These are phyloP conservation scores for Sporisorium scitamineum DNA, from an alignment of 1,284 basidiomycete species.

Conservation along the genomic window DNA sequence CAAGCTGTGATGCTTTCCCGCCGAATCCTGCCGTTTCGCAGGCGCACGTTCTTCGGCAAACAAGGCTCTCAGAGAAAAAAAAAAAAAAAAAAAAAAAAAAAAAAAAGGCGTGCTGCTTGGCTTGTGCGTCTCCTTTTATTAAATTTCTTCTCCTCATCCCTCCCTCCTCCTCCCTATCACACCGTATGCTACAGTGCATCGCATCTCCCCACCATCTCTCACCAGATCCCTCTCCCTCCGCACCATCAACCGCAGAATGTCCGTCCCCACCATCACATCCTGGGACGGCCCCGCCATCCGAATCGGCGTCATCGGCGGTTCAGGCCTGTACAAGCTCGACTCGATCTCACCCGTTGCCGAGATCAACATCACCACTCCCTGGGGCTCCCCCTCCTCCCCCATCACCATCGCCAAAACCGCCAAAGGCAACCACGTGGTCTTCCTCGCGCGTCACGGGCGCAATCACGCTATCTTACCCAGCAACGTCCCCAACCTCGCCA, in stretches of 20 bases:
- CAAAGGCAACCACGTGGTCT: conserved; percentile 82
- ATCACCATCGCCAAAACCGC: conserved; percentile 87
- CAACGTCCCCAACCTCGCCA: conserved; percentile 79
- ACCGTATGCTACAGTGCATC: neutral
- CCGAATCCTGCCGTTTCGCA: neutral
- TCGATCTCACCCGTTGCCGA: conserved; percentile 61
- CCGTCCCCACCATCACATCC: conserved; percentile 13
- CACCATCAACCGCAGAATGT: conserved; percentile 22
- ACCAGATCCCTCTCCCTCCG: neutral
- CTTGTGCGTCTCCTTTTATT: conserved; percentile 9
- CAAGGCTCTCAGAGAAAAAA: neutral
- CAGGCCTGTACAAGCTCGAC: conserved; percentile 67
- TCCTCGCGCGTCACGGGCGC: conserved; percentile 88
- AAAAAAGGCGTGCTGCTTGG: conserved; percentile 28
- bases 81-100: neutral
- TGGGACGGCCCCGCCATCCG: conserved; percentile 56
- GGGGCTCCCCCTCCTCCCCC: conserved; percentile 91
- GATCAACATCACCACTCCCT: conserved; percentile 75
- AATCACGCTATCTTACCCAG: conserved; percentile 74
- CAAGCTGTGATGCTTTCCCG: neutral
- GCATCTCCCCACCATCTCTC: neutral
- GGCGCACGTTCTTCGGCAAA: neutral
- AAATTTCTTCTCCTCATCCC: conserved; percentile 6
- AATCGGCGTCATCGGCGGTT: conserved; percentile 66
- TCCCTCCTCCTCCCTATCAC: neutral